Evolutionary conservation across 2,329 filamentous ascomycete species (phyloP), one percentile per base, ranked within the genome.

Genomic region (Aspergillus novoparasiticus): DNA sequence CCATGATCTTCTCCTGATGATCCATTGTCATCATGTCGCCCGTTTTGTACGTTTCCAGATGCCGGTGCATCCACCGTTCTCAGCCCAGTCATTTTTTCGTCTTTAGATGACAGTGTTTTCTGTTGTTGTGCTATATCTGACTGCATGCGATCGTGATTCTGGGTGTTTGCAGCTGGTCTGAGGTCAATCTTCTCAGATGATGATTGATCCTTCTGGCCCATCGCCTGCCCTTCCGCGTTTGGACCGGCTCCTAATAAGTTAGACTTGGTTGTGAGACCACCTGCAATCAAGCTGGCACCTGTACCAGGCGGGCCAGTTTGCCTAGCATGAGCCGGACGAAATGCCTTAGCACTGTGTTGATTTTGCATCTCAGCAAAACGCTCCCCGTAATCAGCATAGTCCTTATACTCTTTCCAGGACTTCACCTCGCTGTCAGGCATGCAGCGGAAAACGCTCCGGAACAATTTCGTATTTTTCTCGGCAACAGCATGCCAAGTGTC

Each of bases 371-470:
- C 89, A 61, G 87, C 86, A 81, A 99, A 97, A 53, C 89, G 87
- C 68, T 90, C 88, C 21, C 86, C 85, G 75, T 97, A 98, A 5
- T 88, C 85, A 59, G 87, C 84, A 73, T 91, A 96, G 68, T 96
- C 90, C 66, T 92, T 90, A 78, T 99, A 99, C 67, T 96, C 91
- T 68, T 91, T 89, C 95, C 95, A 99, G 50, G 91, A 94, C 67
- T 88, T 90, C 30, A 97, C 95, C 73, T 97, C 93, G 58, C 89
- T 97, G 76, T 99, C 95, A 1, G 95, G 95, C 91, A 96, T 96
- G 78, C 94, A 97, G 54, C 94, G 89, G 82, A 99, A 99, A 10
- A 99, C 94, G 65, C 91, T 88, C 36, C 95, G 90, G 80, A 92
- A 99, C 55, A 99, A 86, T 75, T 93, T 94, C 3, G 95, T 99